Evolutionary conservation across 306 rosid species (phyloP), one percentile per base, ranked within the genome.

Genomic region (Ammopiptanthus mongolicus): DNA sequence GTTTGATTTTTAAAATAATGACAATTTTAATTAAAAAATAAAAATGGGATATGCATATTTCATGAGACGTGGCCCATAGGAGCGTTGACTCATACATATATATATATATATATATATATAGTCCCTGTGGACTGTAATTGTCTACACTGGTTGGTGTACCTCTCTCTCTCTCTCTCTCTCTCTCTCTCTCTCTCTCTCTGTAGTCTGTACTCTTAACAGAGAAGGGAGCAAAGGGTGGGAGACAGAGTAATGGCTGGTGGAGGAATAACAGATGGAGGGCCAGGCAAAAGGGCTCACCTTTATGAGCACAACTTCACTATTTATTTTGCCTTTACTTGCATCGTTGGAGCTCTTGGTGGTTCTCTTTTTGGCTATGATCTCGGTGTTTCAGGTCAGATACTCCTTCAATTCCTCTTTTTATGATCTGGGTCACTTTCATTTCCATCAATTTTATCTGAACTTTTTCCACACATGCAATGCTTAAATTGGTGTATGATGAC

Each of bases 301-400:
- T 95, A 91, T 15, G 97, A 95, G 72, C 77, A 91, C 78, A 85
- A 23, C 0, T 90, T 79, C 58, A 95, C 97, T 62, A 3, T 46
- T 3, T 91, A 95, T 78, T 88, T 95, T 75, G 72, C 91, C 18
- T 88, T 80, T 14, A 84, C 97, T 11, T 90, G 93, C 56, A 0
- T 90, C 23, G 91, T 95, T 75, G 97, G 92, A 0, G 97, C 97
- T 57, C 93, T 95, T 51, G 98, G 98, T 63, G 98, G 98, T 14
- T 91, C 97, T 39, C 90, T 95, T 29, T 90, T 95, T 41, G 98
- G 98, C 31, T 95, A 95, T 77, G 99, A 95, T 86, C 97, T 90
- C 15, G 99, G 99, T 19, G 97, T 95, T 81, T 95, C 99, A 53
- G 98, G 98, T 94, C 4, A 36, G 61, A 65, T 52, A 34, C 2